These are phyloP conservation scores for Trebouxia sp. DNA, from an alignment of 139 green algal species.

Conservation along the genomic window DNA sequence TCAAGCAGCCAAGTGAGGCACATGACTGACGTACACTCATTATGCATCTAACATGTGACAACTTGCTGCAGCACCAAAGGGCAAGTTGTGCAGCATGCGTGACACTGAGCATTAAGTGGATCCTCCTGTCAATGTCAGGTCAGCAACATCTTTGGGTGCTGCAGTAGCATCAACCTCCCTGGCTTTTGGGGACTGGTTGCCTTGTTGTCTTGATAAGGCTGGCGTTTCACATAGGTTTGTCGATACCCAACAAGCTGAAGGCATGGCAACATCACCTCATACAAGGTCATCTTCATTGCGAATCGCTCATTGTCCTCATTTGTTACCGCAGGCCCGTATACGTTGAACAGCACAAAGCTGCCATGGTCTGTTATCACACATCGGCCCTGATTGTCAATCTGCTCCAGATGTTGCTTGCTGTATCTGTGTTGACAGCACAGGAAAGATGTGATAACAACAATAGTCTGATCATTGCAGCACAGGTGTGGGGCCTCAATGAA, in stretches of 20 bases:
- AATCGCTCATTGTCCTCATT: constrained; percentile 40
- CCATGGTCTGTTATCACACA: constrained; percentile 57
- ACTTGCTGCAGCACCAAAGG: too few relatives aligned
- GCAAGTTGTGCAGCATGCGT: background rate
- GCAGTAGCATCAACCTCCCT: too few relatives aligned
- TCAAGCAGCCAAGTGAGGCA: background rate
- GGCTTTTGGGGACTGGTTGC: too few relatives aligned
- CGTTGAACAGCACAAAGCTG: constrained; percentile 54
- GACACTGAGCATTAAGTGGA: background rate
- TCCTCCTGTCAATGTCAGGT: too few relatives aligned
- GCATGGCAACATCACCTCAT: constrained; percentile 31
- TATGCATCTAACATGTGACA: too few relatives aligned
- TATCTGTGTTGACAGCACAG: background rate
- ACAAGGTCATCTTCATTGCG: constrained; percentile 41
- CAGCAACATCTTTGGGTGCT: too few relatives aligned
- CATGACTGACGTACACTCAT: too few relatives aligned
- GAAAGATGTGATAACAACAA: background rate
- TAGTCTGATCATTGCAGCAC: background rate
- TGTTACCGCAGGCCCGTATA: constrained; percentile 43
- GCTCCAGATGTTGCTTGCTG: constrained; percentile 35
- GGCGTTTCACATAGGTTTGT: too few relatives aligned
- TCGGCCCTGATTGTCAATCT: constrained; percentile 57
- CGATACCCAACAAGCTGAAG: background rate
- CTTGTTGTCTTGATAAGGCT: too few relatives aligned
- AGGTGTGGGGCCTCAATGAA: background rate